A percentile compares a stretch with the other conserved stretches of the same genome.
These are phyloP conservation scores for Pestalotiopsis fici DNA, from an alignment of 2,329 filamentous ascomycete genomes.

Conservation along the genomic window DNA sequence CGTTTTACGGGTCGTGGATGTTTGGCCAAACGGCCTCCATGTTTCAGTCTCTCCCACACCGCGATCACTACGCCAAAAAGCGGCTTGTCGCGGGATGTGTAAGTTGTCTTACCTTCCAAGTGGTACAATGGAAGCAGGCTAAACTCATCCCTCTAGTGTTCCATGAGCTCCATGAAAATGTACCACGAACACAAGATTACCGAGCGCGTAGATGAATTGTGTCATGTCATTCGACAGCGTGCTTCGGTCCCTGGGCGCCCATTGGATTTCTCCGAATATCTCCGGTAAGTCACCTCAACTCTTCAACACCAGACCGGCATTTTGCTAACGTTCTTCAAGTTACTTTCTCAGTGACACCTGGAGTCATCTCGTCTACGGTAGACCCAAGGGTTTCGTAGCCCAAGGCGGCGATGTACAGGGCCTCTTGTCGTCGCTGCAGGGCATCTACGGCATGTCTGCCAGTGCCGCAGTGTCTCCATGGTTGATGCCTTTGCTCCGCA, in stretches of 20 bases:
- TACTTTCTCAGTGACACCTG: background rate
- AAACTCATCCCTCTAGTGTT: background rate
- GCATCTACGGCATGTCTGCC: background rate
- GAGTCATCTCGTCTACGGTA: background rate
- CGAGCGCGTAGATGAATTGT: background rate
- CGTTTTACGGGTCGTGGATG: slow-evolving; percentile 5
- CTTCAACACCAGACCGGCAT: background rate
- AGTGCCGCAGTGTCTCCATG: background rate
- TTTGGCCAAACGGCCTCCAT: slow-evolving; percentile 7
- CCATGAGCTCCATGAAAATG: background rate
- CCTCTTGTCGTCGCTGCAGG: background rate
- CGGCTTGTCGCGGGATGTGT: slow-evolving; percentile 5
- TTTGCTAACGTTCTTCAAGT: background rate
- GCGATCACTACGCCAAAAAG: slow-evolving; percentile 6
- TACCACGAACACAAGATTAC: background rate
- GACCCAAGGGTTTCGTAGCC: background rate
- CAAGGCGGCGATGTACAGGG: background rate
- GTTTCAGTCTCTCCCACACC: slow-evolving; percentile 6
- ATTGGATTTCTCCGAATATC: background rate
- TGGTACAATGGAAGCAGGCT: background rate
- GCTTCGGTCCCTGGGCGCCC: background rate
- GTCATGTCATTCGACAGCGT: background rate
- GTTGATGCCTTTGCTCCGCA: background rate
- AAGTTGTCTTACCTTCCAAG: background rate
- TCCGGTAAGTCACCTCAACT: background rate